Base-by-base conservation (phyloP, 345 rosid species). In the Eucalyptus guilfoylei region DNA sequence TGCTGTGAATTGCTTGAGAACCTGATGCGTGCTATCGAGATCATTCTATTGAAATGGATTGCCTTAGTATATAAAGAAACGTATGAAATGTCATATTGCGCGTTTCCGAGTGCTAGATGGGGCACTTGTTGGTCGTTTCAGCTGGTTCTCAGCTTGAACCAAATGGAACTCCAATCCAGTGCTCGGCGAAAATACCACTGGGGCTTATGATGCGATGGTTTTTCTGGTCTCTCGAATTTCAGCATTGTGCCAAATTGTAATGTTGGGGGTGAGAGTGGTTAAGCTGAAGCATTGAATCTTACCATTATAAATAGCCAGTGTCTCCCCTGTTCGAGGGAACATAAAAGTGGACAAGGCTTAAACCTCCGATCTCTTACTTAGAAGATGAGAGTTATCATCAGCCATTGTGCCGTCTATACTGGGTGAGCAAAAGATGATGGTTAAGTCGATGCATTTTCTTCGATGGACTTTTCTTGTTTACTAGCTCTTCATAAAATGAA, bases 131-230 rank as follows among this genome's bases (percentile, higher is more conserved):
- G 32, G 9, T 62, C 32, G 34, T 64, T n/a, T n/a, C 1, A 62
- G 72, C 72, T 62, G 72, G 72, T 62, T 62, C 72, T 62, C 72
- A 30, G 72, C 2, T 64, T 2, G 76, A 0, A 64, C 76, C 3
- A 3, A n/a, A 1, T 15, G 40, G 40, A 2, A 1, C 37, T 0
- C 19, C 1, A 0, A 64, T 64, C 76, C n/a, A 64, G 76, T 1
- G 37, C 76, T n/a, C 21, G 40, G 76, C 1, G 37, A 2, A 15
- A 0, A 64, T 2, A 1, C 21, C 11, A 1, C 10, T n/a, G 2
- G 32, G 76, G 76, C 76, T 0, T 64, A 64, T 1, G 11, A 13
- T n/a, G 76, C 76, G 0, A n/a, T 64, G 37, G 40, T n/a, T 1
- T 0, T 64, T 4, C 50, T 64, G 76, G 69, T 64, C 76, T 64